Base-by-base conservation (phyloP, 2,329 filamentous ascomycete species). In the Shiraia sp. region DNA sequence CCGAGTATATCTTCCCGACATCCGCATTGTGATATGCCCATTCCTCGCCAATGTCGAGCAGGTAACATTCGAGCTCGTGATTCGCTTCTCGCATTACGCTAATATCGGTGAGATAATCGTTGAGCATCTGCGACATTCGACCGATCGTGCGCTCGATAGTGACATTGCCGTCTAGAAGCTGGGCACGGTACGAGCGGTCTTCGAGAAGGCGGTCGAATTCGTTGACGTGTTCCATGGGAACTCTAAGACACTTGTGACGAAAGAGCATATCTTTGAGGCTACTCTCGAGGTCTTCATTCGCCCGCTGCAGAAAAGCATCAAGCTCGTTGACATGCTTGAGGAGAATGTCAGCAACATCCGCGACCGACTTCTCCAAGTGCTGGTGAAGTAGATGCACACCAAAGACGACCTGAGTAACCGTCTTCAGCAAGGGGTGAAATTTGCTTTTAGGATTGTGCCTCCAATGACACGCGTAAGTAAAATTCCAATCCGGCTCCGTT, bases 301-400 rank as follows among this genome's bases (percentile, higher is more conserved):
- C 87, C 13, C 87, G 83, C 67, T 95, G 89, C 24, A 97, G 75
- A 61, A 96, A 96, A 58, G 87, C 85, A 69, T 97, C 93, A 22
- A 97, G 82, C 68, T 97, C 92, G 62, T 96, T 88, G 47, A 97
- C 93, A 68, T 97, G 92, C 10, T 82, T 84, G 63, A 96, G 90
- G 41, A 97, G 77, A 38, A 97, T 97, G 51, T 80, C 84, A 50
- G 96, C 85, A 10, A 96, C 92, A 65, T 95, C 88, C 24, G 83
- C 79, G 54, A 95, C 88, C 55, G 89, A 95, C 69, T 92, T 95
- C 38, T 93, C 91, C 66, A 95, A 82, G 47, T 85, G 84, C 59
- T 91, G 85, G 40, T 95, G 82, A 42, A 97, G 73, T 31, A 97
- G 76, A 67, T 96, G 91, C 26, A 97, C 85, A 14, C 93, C 92